A percentile compares a stretch with the other conserved stretches of the same genome.
Conservation (phyloP, 306 rosid species). For the Abrus pulchellus region DNA sequence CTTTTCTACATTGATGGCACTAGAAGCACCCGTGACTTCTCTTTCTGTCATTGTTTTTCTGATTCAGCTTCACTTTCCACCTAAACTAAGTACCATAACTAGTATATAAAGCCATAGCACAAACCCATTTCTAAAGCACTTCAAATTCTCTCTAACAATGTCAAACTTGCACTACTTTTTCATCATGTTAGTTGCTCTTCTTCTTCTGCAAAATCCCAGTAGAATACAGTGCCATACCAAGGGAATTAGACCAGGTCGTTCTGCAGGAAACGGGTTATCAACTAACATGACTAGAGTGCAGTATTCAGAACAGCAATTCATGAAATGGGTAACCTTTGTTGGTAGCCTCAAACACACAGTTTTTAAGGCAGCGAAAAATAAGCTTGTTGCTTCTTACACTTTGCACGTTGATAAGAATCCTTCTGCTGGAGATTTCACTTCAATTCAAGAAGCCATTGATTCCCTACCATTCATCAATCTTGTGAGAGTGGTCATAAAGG, state of each 20-base stretch:
- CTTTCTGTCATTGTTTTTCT: constrained; percentile 53
- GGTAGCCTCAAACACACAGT: constrained; percentile 82
- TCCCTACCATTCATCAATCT: constrained; percentile 86
- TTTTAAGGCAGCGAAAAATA: constrained; percentile 76
- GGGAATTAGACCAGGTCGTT: constrained; percentile 56
- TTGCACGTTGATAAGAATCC: constrained; percentile 74
- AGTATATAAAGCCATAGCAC: constrained; percentile 42
- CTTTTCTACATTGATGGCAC: constrained; percentile 46
- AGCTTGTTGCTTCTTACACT: constrained; percentile 84
- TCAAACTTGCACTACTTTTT: constrained; percentile 51
- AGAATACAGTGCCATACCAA: constrained; percentile 68
- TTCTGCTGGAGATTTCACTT: constrained; percentile 67
- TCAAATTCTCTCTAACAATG: constrained; percentile 57
- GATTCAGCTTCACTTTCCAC: constrained; percentile 56
- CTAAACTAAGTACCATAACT: constrained; percentile 40
- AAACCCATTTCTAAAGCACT: constrained; percentile 30
- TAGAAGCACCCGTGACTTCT: constrained; percentile 83
- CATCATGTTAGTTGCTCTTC: constrained; percentile 52
- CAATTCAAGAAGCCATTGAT: constrained; percentile 88
- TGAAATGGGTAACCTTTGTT: constrained; percentile 88
- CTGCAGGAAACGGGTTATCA: constrained; percentile 41
- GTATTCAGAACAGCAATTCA: constrained; percentile 79
- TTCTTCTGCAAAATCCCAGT: constrained; percentile 53
- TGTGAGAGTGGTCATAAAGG: constrained; percentile 90
- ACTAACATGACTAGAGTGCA: constrained; percentile 60